Conservation (phyloP, 2,329 filamentous ascomycete genomes). For the Monosporascus sp. region DNA sequence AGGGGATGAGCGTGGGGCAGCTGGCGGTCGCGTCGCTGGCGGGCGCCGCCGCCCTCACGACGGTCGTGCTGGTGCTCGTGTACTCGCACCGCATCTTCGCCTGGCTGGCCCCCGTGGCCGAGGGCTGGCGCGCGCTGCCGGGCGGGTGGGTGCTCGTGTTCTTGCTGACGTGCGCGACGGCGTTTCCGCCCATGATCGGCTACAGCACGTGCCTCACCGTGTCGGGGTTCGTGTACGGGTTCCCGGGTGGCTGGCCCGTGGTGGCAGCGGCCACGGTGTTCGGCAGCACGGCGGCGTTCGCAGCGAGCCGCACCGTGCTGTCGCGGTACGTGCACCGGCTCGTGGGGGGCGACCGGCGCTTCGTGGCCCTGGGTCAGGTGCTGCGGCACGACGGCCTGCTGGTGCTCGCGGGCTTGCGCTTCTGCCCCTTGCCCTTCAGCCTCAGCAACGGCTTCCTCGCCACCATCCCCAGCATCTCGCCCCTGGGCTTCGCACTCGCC, state of each 20-base stretch:
- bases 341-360: slow-evolving; percentile 77
- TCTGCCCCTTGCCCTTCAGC: slow-evolving; percentile 90
- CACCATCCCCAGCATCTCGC: slow-evolving; percentile 83
- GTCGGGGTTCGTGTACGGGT: slow-evolving; percentile 51
- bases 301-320: slow-evolving; percentile 74
- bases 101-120: slow-evolving; percentile 65
- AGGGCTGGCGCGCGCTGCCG: slow-evolving; percentile 67
- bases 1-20: slow-evolving; percentile 54
- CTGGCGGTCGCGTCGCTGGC: slow-evolving; percentile 50
- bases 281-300: slow-evolving; percentile 74
- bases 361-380: slow-evolving; percentile 81
- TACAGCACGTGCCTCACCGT: slow-evolving; percentile 67
- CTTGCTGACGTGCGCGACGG: slow-evolving; percentile 66
- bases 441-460: slow-evolving; percentile 91
- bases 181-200: slow-evolving; percentile 82
- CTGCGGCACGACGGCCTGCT: slow-evolving; percentile 86
- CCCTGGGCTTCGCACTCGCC: slow-evolving; percentile 69
- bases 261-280: slow-evolving; percentile 71
- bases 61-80: slow-evolving; percentile 64
- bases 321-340: slow-evolving; percentile 73
- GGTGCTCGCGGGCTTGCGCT: slow-evolving; percentile 82
- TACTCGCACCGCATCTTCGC: slow-evolving; percentile 78
- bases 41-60: slow-evolving; percentile 42
- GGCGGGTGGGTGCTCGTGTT: slow-evolving; percentile 74
- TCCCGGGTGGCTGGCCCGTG: slow-evolving; percentile 70